Evolutionary conservation across 371 early-diverging fungal species (phyloP).

Genomic region (Massospora cicadina): DNA sequence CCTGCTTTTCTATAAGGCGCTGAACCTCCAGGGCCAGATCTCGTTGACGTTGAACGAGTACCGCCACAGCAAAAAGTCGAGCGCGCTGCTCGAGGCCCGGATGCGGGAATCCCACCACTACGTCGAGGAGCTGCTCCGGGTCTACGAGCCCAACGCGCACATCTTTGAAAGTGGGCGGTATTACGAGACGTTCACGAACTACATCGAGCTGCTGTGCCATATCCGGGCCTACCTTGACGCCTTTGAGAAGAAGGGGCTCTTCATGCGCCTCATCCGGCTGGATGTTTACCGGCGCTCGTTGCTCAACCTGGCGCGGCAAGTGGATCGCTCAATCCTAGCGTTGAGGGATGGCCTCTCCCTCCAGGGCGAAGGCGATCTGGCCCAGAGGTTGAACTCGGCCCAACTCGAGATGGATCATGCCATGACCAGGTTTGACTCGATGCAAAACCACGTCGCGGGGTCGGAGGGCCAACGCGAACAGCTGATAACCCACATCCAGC

Average conservation of each 20-base stretch:
- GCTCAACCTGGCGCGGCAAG: not conserved
- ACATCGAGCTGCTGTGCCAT: not conserved
- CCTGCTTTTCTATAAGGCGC: not conserved
- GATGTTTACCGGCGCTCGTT: not conserved
- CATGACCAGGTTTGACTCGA: not conserved
- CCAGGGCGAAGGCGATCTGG: not conserved
- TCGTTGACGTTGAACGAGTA: not conserved
- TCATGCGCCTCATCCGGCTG: constrained; percentile 4
- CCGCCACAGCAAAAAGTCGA: not conserved
- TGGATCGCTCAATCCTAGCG: not conserved
- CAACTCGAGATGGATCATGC: not conserved
- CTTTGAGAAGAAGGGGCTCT: constrained; percentile 2
- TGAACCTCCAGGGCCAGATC: constrained; percentile 3
- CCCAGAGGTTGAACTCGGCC: not conserved
- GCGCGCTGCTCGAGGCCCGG: not conserved
- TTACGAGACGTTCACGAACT: not conserved
- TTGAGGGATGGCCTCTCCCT: not conserved
- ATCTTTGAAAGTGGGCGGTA: constrained; percentile 2
- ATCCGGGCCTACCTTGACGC: not conserved
- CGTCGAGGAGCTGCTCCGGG: not conserved
- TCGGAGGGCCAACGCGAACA: not conserved
- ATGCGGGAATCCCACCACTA: not conserved
- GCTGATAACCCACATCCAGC: constrained; percentile 5
- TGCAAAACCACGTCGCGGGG: not conserved
- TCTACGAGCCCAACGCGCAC: not conserved